Evolutionary conservation across 306 rosid species (phyloP).

Genomic region (Acacia melanoxylon): DNA sequence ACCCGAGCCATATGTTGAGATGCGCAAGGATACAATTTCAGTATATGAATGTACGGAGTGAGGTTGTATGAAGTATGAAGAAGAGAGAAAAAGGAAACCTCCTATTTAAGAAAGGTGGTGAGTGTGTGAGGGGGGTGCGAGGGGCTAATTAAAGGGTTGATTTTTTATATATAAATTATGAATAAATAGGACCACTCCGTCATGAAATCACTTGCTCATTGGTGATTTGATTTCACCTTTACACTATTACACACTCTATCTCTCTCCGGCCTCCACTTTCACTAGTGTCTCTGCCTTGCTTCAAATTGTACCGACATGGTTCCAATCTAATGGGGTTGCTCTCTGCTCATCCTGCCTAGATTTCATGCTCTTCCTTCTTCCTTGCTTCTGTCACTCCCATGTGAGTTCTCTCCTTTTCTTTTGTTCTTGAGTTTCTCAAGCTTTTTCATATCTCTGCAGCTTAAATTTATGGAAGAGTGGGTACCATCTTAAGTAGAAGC

Average conservation of each 20-base stretch:
- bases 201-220: slow-evolving; percentile 13
- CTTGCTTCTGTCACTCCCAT: slow-evolving; percentile 31
- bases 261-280: background rate
- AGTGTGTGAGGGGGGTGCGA: background rate
- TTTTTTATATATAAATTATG: background rate
- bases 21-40: background rate
- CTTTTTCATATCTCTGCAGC: background rate
- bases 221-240: slow-evolving; percentile 24
- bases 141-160: background rate
- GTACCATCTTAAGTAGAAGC: slow-evolving; percentile 11
- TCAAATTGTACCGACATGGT: slow-evolving; percentile 43
- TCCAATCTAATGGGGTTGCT: slow-evolving; percentile 52
- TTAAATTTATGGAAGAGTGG: background rate
- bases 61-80: background rate
- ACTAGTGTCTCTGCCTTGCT: slow-evolving; percentile 10
- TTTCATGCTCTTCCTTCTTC: slow-evolving; percentile 31
- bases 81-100: background rate
- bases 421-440: background rate
- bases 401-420: slow-evolving; percentile 24
- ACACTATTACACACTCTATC: background rate
- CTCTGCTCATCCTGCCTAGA: slow-evolving; percentile 30
- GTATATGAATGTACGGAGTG: background rate
- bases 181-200: slow-evolving; percentile 3
- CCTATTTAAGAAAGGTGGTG: background rate
- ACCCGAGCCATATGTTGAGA: no score